Base-by-base conservation (phyloP, 495 filamentous ascomycete genomes). In the Trichoderma asperelloides region DNA sequence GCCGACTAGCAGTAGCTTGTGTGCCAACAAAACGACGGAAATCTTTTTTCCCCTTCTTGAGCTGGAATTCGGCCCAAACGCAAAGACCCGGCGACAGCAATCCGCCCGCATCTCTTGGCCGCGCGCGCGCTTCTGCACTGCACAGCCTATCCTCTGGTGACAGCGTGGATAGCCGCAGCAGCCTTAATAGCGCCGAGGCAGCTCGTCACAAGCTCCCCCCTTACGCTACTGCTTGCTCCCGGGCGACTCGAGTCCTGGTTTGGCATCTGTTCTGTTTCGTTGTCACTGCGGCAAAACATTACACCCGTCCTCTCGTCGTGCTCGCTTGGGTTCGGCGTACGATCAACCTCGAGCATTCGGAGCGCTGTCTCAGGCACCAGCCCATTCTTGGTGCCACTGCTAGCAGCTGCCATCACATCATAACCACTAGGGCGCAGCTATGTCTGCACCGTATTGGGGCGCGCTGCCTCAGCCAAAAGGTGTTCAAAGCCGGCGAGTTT, bases 391-490 rank as follows among this genome's bases (percentile, higher is more conserved):
- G 15, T 57, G n/a, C 45, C 13, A 28, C 65, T 60, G 23, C 16
- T 23, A 37, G 1, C 41, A 49, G 33, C 28, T 21, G 27, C 68
- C 21, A 64, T 64, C 62, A 37, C 28, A 71, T 70, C 74, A 73
- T 70, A 70, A 71, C 73, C 45, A 66, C 55, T 67, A 64, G 64
- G 45, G 39, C 64, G 28, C 62, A 72, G 68, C 72, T 77, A 82
- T 74, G 79, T 77, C 73, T 71, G 74, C 74, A 69, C 76, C 71
- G 60, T 81, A 77, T 75, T 83, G 75, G 75, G 76, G 71, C 77
- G 74, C 71, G 72, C 78, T 76, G 65, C 79, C 70, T 60, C 72
- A 76, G 43, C 69, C 78, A 55, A 80, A 74, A 65, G 67, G 72
- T 39, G 70, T 72, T 67, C 77, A 76, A 67, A 69, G 74, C 68